Base-by-base conservation (phyloP, 106 monocot genomes). In the Dendrobium huoshanense region DNA sequence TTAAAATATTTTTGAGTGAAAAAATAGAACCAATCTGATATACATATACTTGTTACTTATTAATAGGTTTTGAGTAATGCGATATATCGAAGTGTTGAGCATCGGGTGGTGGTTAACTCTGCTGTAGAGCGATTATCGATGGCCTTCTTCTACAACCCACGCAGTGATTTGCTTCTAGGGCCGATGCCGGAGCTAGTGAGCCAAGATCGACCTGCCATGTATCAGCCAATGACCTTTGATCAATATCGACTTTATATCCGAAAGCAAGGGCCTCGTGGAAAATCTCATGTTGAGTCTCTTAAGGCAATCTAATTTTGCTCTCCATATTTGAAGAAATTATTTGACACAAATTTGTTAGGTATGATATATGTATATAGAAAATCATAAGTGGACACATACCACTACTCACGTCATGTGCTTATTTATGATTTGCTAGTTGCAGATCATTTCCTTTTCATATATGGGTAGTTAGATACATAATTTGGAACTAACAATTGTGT, bases 61-160 rank as follows among this genome's bases (percentile, higher is more conserved):
- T 74, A 2, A 74, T 43, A 84, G 84, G 55, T 85, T 4, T 29
- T 85, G 27, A 85, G 67, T 27, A 85, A 85, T 48, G 84, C 55
- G 5, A 72, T 41, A 6, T 85, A 85, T 64, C 80, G 77, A 41
- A 85, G 84, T 43, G 80, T 85, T 15, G 84, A 80, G 77, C 84
- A 85, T 22, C 65, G 80, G 6, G 80, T 85, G 54, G 44, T 68
- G 42, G 80, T 77, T 8, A 84, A 84, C 19, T 48, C 80, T 0
- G 7, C 44, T 16, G 20, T 5, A 8, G 84, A 80, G 77, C 48
- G 84, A 0, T 17, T 85, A 1, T 85, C 84, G 2, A 25, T 85
- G 2, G 84, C 80, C 27, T 77, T 85, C 55, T 85, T 85, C 80
- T 85, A 80, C 43, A 85, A 85, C 70, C 84, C 84, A 41, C 48